Evolutionary conservation across 2,329 filamentous ascomycete species (phyloP).

Genomic region (Sporothrix euskadiensis): DNA sequence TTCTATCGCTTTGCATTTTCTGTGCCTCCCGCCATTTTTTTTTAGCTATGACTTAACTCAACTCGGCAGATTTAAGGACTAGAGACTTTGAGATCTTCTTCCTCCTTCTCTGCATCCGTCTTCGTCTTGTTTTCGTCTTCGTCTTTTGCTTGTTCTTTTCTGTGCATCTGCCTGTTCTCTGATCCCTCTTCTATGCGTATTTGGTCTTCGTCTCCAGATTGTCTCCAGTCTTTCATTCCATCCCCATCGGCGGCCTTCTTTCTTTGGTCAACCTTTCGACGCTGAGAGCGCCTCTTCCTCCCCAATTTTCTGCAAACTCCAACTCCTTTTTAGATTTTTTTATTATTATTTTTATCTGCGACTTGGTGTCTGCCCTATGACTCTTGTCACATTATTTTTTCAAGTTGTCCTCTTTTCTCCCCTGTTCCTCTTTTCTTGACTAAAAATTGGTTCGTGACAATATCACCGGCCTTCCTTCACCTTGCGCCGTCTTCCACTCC

Average conservation of each 20-base stretch:
- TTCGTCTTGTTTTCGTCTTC: not conserved
- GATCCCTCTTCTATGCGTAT: no score
- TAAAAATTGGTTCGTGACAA: slow-evolving; percentile 12
- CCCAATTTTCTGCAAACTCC: not conserved
- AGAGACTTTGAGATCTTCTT: not conserved
- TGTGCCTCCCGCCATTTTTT: not conserved
- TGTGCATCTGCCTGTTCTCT: not conserved
- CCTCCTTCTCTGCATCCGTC: not conserved
- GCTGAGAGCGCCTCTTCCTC: no score
- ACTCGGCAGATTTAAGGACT: slow-evolving; percentile 2
- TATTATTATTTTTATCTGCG: not conserved
- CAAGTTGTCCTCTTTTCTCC: not conserved
- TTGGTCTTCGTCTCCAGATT: not conserved
- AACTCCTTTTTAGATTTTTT: not conserved
- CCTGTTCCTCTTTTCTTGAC: not conserved
- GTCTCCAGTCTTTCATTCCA: not conserved
- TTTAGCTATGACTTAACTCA: slow-evolving; percentile 13
- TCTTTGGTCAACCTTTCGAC: slow-evolving; percentile 2
- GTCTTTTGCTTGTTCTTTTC: not conserved
- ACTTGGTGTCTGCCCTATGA: not conserved
- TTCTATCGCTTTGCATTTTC: not conserved
- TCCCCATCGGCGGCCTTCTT: slow-evolving; percentile 12
- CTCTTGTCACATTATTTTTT: slow-evolving; percentile 18
- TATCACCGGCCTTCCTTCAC: slow-evolving; percentile 17
- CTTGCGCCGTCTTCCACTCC: not conserved